Evolutionary conservation across 495 filamentous ascomycete species (phyloP), one percentile per base, ranked within the genome.

Genomic region (Penicillium cinerascens): DNA sequence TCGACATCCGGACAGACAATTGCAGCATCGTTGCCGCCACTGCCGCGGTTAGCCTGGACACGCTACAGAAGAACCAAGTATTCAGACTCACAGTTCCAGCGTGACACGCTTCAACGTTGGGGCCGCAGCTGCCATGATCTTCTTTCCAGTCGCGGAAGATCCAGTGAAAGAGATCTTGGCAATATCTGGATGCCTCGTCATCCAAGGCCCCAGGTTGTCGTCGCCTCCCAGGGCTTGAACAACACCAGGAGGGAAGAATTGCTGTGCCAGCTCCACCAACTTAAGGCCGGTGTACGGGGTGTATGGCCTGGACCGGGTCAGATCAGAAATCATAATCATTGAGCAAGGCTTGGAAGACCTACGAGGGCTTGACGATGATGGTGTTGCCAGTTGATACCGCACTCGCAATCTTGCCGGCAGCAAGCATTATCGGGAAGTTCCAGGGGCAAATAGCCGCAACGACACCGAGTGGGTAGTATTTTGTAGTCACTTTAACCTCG

Each of bases 101-200:
- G 72, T 80, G 7, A 78, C 65, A 16, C 76, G 63, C 60, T 86
- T 86, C 42, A 87, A 57, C 1, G 80, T 84, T 55, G 67, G 69
- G 26, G 78, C 69, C 55, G 75, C 77, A 35, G 68, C 70, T 11
- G 70, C 77, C 68, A 84, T 74, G 48, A 87, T 74, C 46, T 74
- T 76, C 69, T 84, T 84, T 21, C 84, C 84, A 2, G 79, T 82
- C 1, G 77, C 70, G 37, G 76, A 79, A 23, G 78, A 81, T 20
- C 84, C 82, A 0, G 83, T 86, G 66, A 87, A 87, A 33, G 61
- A 71, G 60, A 86, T 82, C 69, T 84, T 84, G 43, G 73, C 71
- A 51, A 86, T 76, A n/a, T 70, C 73, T 0, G 78, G 74, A 60
- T 86, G 82, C 9, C 58, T 49, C 2, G 64, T 72, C 53, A 85